Base-by-base conservation (phyloP, 2,329 filamentous ascomycete species). In the Delphinella strobiligena region DNA sequence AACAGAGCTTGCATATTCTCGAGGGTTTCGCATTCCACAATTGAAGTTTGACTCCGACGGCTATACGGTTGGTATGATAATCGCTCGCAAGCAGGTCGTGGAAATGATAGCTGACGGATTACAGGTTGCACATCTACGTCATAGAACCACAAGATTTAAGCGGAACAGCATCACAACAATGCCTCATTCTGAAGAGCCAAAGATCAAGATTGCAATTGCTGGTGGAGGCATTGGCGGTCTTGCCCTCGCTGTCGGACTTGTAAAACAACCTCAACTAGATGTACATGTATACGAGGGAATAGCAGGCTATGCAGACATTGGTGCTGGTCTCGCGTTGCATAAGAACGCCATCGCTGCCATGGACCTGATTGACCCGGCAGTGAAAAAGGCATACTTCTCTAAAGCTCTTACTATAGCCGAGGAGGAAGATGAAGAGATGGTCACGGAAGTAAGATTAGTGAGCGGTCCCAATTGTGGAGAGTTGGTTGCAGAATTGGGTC, bases 311-410 rank as follows among this genome's bases (percentile, higher is more conserved):
- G 61, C 56, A 41, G 66, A 70, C 40, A 61, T 69, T 19, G 67
- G 67, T 5, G 66, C 68, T 0, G 65, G 64, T 2, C 67, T 71
- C 14, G 68, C 64, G 1, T 55, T 72, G 4, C 69, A 70, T 2
- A 68, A 69, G 1, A 74, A 74, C 50, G 70, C 70, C 0, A 61
- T 74, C 54, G 62, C 64, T 29, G 68, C 69, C 0, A 51, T 74
- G 33, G 66, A 49, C 1, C 47, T 56, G 8, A 55, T 58, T 31
- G 52, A 52, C 7, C 47, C 53, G 2, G 51, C 52, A 38, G 47
- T 56, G 15, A 50, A 72, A 32, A 64, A 63, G 16, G 61, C 71
- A 0, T 69, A 70, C 4, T 65, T 71, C 11, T 40, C 63, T 29
- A 63, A 65, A 42, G 68, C 67, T 1, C 54, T 72, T 5, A 64